Evolutionary conservation across 2,329 filamentous ascomycete species (phyloP).

Genomic region (Sclerotinia minor): DNA sequence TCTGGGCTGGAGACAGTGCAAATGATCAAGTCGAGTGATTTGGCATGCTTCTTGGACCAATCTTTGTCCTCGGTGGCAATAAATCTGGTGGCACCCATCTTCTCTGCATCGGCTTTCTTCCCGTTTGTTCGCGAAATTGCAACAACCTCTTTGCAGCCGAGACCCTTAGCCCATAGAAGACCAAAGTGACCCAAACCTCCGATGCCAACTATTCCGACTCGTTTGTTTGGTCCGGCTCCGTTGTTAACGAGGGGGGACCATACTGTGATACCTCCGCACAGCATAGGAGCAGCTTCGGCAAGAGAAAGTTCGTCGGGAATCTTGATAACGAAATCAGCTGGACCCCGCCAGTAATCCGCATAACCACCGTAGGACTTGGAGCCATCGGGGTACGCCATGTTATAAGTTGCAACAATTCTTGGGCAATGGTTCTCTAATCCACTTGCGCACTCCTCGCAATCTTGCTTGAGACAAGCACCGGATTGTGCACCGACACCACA

Average conservation of each 20-base stretch:
- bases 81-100: conserved; percentile 22
- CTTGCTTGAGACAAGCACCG: conserved; percentile 38
- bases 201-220: conserved; percentile 68
- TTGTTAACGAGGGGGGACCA: conserved; percentile 22
- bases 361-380: conserved; percentile 24
- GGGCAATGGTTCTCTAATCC: conserved; percentile 20
- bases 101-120: conserved; percentile 24
- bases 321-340: conserved; percentile 22
- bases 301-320: conserved; percentile 23
- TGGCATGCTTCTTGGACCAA: conserved; percentile 53
- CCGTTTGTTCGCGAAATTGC: conserved; percentile 47
- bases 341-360: conserved; percentile 23
- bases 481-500: conserved; percentile 54
- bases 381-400: conserved; percentile 19
- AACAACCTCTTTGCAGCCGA: conserved; percentile 65
- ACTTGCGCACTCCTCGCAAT: conserved; percentile 26
- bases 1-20: conserved; percentile 54
- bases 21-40: conserved; percentile 58
- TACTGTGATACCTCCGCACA: conserved; percentile 22
- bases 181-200: conserved; percentile 73
- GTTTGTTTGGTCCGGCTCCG: conserved; percentile 45
- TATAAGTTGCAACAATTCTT: conserved; percentile 18
- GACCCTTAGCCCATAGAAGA: conserved; percentile 65
- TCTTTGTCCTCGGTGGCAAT: conserved; percentile 22
- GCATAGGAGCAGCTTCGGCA: conserved; percentile 23